Base-by-base conservation (phyloP, 768 basidiomycete genomes). In the Leccinellum rugosiceps region DNA sequence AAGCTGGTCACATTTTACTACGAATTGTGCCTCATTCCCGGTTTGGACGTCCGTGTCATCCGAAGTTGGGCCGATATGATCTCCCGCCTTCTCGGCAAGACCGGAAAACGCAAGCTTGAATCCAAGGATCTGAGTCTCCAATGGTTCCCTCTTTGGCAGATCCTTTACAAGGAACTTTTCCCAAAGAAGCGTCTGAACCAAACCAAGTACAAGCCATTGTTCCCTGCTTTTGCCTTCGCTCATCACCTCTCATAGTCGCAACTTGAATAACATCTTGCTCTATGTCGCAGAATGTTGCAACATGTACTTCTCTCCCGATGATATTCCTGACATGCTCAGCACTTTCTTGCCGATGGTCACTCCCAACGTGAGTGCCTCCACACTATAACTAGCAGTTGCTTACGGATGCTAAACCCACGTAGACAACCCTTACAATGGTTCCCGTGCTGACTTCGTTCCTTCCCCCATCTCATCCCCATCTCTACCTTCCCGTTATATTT, bases 51-150 rank as follows among this genome's bases (percentile, higher is more conserved):
- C 10, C 83, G 86, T 44, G 77, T 87, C 61, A 76, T 85, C 58
- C 83, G 88, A 50, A 83, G 78, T 68, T 92, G 90, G 88, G 83
- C 87, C 14, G 87, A 88, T 64, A 89, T 89, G 83, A 77, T 92
- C 62, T 80, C 84, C 47, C 84, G 87, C 56, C 76, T 92, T 46
- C 76, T 91, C 14, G 79, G 81, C 38, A 90, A 87, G 74, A 76
- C 82, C 7, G 85, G 87, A 44, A 83, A 80, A 60, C 83, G 84
- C 52, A 91, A 84, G 70, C 80, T 94, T 45, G 85, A 90, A 58
- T 61, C 78, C 21, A 63, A 73, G 10, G 92, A 92, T 66, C 77
- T 93, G 30, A 75, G 83, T 60, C 82, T 93, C 3, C 76, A 83
- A 2, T 93, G 91, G 91, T 60, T 76, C 58, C 86, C 89, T 11